These are phyloP conservation scores for Basipetospora sp. DNA, from an alignment of 2,329 filamentous ascomycete genomes.

Conservation along the genomic window DNA sequence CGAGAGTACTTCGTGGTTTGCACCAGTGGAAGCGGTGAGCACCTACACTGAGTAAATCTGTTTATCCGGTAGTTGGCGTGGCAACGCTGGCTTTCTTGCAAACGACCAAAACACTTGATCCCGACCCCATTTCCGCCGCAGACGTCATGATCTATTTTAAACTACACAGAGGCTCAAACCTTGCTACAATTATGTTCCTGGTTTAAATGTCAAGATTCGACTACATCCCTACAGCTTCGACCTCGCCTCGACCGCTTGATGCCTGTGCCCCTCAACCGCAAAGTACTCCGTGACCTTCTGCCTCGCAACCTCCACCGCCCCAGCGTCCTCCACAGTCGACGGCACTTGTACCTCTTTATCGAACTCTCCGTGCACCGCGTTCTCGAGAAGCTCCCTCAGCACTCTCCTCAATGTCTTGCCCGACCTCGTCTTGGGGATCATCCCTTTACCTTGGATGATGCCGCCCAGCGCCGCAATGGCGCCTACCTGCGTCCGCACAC, in stretches of 20 bases:
- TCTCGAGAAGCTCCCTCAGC: conserved; percentile 69
- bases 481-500: conserved; percentile 69
- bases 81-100: too few species aligned
- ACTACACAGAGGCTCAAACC: too few species aligned
- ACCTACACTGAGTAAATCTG: too few species aligned
- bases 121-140: too few species aligned
- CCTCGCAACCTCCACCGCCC: conserved; percentile 60
- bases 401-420: conserved; percentile 80
- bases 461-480: conserved; percentile 75
- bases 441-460: conserved; percentile 67
- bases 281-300: conserved; percentile 65
- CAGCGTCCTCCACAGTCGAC: conserved; percentile 69
- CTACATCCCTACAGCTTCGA: conserved; percentile 39
- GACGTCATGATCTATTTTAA: too few species aligned
- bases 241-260: conserved; percentile 30
- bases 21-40: too few species aligned
- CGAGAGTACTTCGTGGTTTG: too few species aligned
- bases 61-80: too few species aligned
- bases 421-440: conserved; percentile 85
- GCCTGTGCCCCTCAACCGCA: conserved; percentile 27
- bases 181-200: too few species aligned
- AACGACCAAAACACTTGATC: too few species aligned
- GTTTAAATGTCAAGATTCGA: too few species aligned
- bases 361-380: conserved; percentile 59
- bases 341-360: conserved; percentile 60